Conservation (phyloP, 2,329 filamentous ascomycete genomes). For the Cercospora citrullina region DNA sequence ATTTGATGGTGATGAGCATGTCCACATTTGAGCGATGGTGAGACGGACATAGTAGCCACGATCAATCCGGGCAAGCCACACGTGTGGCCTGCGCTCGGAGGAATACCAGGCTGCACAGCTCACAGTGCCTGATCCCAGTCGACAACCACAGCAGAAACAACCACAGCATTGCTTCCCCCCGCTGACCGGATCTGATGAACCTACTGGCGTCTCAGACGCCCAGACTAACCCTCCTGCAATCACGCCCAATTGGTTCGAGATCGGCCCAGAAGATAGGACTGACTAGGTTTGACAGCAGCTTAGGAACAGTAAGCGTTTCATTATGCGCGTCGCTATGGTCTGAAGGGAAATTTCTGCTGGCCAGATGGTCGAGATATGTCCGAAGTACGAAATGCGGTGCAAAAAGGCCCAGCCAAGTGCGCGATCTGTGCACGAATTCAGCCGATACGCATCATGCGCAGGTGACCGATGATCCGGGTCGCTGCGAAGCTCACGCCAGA, state of each 20-base stretch:
- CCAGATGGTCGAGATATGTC: not conserved
- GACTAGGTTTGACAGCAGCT: not conserved
- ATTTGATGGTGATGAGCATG: not conserved
- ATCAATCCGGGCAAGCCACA: not conserved
- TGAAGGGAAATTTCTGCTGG: not conserved
- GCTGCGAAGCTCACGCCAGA: slow-evolving; percentile 4
- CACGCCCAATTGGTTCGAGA: slow-evolving; percentile 13
- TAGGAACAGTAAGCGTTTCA: not conserved
- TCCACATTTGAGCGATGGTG: not conserved
- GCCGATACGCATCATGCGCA: not conserved
- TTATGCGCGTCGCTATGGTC: not conserved
- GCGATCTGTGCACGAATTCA: not conserved
- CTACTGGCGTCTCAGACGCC: slow-evolving; percentile 7
- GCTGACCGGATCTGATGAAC: slow-evolving; percentile 7
- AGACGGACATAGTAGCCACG: not conserved
- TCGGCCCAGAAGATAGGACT: not conserved
- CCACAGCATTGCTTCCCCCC: slow-evolving; percentile 7
- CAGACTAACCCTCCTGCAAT: slow-evolving; percentile 17
- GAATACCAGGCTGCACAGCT: not conserved
- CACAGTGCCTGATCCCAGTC: not conserved
- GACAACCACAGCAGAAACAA: slow-evolving; percentile 12
- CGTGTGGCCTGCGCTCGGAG: not conserved
- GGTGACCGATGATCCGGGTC: slow-evolving; percentile 1
- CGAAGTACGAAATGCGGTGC: not conserved
- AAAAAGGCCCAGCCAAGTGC: not conserved